Conservation (phyloP, 2,329 filamentous ascomycete genomes). For the Aspergillus floridensis region DNA sequence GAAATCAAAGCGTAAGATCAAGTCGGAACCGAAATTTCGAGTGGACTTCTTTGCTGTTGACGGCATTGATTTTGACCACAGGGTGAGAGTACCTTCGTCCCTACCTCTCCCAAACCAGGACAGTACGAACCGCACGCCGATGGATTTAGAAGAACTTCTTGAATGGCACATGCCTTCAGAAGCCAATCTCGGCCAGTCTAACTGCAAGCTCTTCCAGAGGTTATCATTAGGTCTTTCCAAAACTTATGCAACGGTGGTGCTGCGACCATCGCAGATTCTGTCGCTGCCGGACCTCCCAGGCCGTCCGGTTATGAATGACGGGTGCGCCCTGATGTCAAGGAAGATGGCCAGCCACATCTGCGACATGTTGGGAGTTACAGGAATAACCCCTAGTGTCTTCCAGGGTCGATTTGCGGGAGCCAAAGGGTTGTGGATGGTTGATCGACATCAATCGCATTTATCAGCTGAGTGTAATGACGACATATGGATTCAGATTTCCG, state of each 20-base stretch:
- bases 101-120: conserved; percentile 25
- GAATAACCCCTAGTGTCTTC: conserved; percentile 50
- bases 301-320: conserved; percentile 47
- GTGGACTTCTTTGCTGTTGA: conserved; percentile 47
- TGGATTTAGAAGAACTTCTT: conserved; percentile 40
- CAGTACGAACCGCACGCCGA: conserved; percentile 33
- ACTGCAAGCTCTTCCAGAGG: conserved; percentile 48
- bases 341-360: conserved; percentile 50
- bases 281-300: conserved; percentile 29
- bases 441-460: conserved; percentile 34
- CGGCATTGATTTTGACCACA: conserved; percentile 39
- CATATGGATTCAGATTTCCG: conserved; percentile 56
- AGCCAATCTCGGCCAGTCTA: conserved; percentile 37
- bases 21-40: conserved; percentile 26
- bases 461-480: conserved; percentile 26
- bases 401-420: conserved; percentile 60
- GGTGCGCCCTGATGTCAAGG: conserved; percentile 56
- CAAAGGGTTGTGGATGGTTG: conserved; percentile 62
- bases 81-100: conserved; percentile 3
- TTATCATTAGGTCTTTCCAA: conserved; percentile 45
- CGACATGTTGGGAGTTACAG: conserved; percentile 40
- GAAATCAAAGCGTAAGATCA: conserved; percentile 32
- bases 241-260: conserved; percentile 39
- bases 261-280: conserved; percentile 40
- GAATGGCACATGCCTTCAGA: conserved; percentile 46